These are phyloP conservation scores for Alloascoidea africana DNA, from an alignment of 805 yeast species.

Conservation along the genomic window DNA sequence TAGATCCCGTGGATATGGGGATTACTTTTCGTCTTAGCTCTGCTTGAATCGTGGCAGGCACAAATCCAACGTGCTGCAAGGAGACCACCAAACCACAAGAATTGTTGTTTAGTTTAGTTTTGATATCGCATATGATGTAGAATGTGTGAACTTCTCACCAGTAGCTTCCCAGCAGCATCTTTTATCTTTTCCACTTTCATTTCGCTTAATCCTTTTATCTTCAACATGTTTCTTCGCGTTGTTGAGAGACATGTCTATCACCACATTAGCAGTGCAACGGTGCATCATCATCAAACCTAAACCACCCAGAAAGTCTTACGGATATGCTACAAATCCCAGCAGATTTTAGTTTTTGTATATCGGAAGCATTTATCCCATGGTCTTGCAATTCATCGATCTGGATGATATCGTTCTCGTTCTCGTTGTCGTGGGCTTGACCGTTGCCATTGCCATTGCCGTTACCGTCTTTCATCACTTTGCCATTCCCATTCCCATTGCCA, in stretches of 20 bases:
- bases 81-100: too few relatives aligned
- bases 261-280: neutral
- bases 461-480: too few relatives aligned
- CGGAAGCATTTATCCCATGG: slow-evolving; percentile 59
- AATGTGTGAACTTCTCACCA: slow-evolving; percentile 13
- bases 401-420: slow-evolving; percentile 12
- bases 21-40: slow-evolving; percentile 45
- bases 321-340: slow-evolving; percentile 57
- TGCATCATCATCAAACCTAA: neutral
- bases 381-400: slow-evolving; percentile 38
- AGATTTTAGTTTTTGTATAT: slow-evolving; percentile 48
- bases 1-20: slow-evolving; percentile 54
- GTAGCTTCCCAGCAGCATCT: slow-evolving; percentile 52
- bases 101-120: too few relatives aligned
- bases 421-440: too few relatives aligned
- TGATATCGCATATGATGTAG: too few relatives aligned
- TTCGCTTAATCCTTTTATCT: slow-evolving; percentile 61
- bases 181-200: slow-evolving; percentile 67
- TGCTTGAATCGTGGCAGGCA: slow-evolving; percentile 52
- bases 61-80: slow-evolving; percentile 42
- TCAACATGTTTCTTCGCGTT: slow-evolving; percentile 46
- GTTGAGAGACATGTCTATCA: slow-evolving; percentile 36
- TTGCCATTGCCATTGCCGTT: too few relatives aligned
- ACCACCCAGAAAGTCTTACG: slow-evolving; percentile 23
- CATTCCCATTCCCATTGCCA: too few relatives aligned